These are phyloP conservation scores for Lithohypha guttulata DNA, from an alignment of 2,329 filamentous ascomycete species.

Conservation along the genomic window DNA sequence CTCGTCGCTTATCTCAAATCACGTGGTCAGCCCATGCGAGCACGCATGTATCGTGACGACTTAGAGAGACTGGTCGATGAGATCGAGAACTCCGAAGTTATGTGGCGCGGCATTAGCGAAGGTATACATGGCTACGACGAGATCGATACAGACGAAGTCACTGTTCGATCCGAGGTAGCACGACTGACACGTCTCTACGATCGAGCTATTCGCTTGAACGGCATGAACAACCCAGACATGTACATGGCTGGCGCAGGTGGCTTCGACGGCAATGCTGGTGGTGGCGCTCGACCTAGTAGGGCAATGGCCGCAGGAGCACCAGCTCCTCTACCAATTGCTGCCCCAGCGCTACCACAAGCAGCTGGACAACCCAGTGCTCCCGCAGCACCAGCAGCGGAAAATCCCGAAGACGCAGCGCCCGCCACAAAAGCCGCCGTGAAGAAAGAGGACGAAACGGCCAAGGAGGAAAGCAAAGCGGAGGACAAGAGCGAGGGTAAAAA, in stretches of 20 bases:
- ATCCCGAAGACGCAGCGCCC: conserved; percentile 10
- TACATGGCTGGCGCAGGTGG: conserved; percentile 25
- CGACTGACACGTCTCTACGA: conserved; percentile 29
- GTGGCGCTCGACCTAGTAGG: conserved; percentile 15
- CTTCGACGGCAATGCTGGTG: conserved; percentile 20
- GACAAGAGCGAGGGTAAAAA: conserved; percentile 3
- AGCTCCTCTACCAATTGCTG: conserved; percentile 14
- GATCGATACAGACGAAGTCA: conserved; percentile 36
- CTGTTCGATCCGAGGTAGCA: conserved; percentile 29
- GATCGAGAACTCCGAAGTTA: conserved; percentile 43
- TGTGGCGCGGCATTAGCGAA: conserved; percentile 41
- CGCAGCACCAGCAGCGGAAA: conserved; percentile 18
- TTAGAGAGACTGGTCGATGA: conserved; percentile 50
- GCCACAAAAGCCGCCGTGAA: conserved; percentile 10
- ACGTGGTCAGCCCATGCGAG: conserved; percentile 48
- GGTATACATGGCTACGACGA: conserved; percentile 36
- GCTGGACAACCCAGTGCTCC: conserved; percentile 12
- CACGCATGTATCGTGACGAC: conserved; percentile 46
- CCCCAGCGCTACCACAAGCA: conserved; percentile 1
- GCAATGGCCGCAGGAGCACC: conserved; percentile 16
- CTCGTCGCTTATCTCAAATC: conserved; percentile 51
- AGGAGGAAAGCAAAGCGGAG: neutral
- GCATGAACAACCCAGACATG: conserved; percentile 32
- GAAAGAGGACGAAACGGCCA: neutral
- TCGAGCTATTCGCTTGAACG: conserved; percentile 28